phyloP scores from a whole-genome alignment of 2,329 filamentous ascomycete genomes.

The Monilinia fructigena region DNA sequence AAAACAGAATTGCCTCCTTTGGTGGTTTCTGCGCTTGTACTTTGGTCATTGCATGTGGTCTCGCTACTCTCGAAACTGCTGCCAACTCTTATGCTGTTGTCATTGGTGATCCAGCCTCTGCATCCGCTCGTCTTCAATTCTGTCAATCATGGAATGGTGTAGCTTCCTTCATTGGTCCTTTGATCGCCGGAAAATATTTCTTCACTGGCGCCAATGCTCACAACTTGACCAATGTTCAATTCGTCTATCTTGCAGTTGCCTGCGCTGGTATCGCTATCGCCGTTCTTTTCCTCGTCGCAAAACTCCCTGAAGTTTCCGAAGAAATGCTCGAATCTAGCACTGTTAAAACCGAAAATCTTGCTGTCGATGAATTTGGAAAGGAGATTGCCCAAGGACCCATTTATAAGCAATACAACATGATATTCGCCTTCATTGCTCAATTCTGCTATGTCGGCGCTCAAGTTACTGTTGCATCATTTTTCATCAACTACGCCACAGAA shows the following conservation, averaged over 20 bases:
- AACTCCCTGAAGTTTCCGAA: conserved; percentile 59
- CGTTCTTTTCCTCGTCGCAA: conserved; percentile 65
- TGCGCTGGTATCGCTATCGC: conserved; percentile 69
- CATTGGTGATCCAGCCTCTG: conserved; percentile 70
- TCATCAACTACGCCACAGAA: conserved; percentile 71
- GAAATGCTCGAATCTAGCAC: conserved; percentile 35
- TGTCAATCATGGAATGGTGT: conserved; percentile 74
- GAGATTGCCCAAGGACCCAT: conserved; percentile 51
- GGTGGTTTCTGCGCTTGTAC: conserved; percentile 73
- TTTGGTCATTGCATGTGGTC: conserved; percentile 73
- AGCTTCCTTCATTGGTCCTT: conserved; percentile 68
- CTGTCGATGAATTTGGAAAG: conserved; percentile 60
- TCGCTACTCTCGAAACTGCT: conserved; percentile 74
- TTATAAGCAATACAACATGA: conserved; percentile 69
- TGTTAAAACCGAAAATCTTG: conserved; percentile 38
- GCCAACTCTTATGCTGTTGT: conserved; percentile 72
- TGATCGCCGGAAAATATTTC: conserved; percentile 74
- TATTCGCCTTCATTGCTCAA: conserved; percentile 73
- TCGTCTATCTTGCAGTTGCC: conserved; percentile 79
- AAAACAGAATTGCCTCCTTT: conserved; percentile 59
- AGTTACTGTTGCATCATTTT: conserved; percentile 63
- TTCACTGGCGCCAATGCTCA: conserved; percentile 58
- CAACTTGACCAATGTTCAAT: conserved; percentile 76
- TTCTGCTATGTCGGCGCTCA: conserved; percentile 78
- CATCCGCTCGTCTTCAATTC: conserved; percentile 70